Evolutionary conservation across 2,329 filamentous ascomycete species (phyloP), one percentile per base, ranked within the genome.

Genomic region (Colletotrichum caudatum): DNA sequence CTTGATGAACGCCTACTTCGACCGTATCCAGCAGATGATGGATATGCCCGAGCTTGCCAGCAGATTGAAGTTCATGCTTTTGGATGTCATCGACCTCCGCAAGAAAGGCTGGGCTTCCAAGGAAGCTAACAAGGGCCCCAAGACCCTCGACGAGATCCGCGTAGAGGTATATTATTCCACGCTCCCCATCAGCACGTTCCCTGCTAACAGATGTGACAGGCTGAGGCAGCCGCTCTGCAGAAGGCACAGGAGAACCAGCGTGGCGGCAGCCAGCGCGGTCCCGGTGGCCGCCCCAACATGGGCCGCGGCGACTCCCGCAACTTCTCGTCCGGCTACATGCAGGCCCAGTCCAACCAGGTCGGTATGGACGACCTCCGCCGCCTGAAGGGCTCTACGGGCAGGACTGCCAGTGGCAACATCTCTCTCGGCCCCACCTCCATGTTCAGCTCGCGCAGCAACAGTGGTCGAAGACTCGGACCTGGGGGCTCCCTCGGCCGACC

Each of bases 1-100:
- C 64, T 91, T 97, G 87, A 97, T 99, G 91, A 92, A 96, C 79
- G 92, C 91, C 54, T 99, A 99, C 89, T 99, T 99, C 83, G 85
- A 89, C 74, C 93, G 96, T 74, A 98, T 99, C 77, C 87, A 93
- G 77, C 87, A 86, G 76, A 95, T 97, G 87, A 87, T 95, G 72
- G 90, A 95, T 35, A 91, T 93, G 72, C 91, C 92, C 16, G 92
- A 93, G 41, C 87, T 99, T 33, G 91, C 92, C 62, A 98, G 94
- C 82, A 92, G 96, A 86, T 87, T 98, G 76, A 91, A 90, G 80
- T 99, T 98, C 84, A 98, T 99, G 96, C 89, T 99, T 73, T 90
- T 98, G 91, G 96, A 99, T 80, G 89, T 97, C 66, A 81, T 97
- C 69, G 96, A 99, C 80, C 87, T 99, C 75, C 92, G 96, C 76